Evolutionary conservation across 2,329 filamentous ascomycete genomes (phyloP), one percentile per base, ranked within the genome.

Genomic region (Fusarium sp.): DNA sequence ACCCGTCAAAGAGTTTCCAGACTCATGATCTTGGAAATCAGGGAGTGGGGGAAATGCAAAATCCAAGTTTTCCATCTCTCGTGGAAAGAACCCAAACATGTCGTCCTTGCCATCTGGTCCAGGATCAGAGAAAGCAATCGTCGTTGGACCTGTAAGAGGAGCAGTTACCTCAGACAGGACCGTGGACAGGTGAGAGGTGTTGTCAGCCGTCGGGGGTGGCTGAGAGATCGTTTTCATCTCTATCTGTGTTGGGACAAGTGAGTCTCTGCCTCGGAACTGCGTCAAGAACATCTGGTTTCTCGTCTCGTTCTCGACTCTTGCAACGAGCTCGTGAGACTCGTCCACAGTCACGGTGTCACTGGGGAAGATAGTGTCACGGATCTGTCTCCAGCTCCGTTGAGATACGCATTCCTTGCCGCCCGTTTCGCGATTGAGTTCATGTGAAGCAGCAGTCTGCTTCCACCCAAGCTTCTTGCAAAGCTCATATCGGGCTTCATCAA

Each of bases 281-380:
- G 8, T 3, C 13, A 35, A 42, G 32, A 39, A 66, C 18, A 50
- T 51, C 18, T 42, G 7, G 0, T 22, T 20, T 20, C 6, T 14
- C n/a, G 8, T 17, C 20, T 48, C 38, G 20, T 11, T n/a, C 38
- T 50, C 36, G 15, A 39, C 24, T 36, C 42, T n/a, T 1, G 38
- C n/a, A 1, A 28, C 30, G 5, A 18, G 18, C 24, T 53, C 47
- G 0, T 59, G 20, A n/a, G 58, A 44, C 47, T 38, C 51, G 5
- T n/a, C 32, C 8, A 36, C 30, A 3, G 30, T 15, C 6, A 26
- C 36, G 2, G 14, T 18, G 18, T 20, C 20, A 7, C 6, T 18
- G 1, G 66, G 66, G 3, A 70, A 70, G n/a, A 70, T 57, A 3
- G 51, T 65, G 13, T 65, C 50, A 5, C 39, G 66, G 17, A 70